Evolutionary conservation across 192 early-diverging fungal genomes (phyloP), one percentile per base, ranked within the genome.

Genomic region (Pilaira anomala): DNA sequence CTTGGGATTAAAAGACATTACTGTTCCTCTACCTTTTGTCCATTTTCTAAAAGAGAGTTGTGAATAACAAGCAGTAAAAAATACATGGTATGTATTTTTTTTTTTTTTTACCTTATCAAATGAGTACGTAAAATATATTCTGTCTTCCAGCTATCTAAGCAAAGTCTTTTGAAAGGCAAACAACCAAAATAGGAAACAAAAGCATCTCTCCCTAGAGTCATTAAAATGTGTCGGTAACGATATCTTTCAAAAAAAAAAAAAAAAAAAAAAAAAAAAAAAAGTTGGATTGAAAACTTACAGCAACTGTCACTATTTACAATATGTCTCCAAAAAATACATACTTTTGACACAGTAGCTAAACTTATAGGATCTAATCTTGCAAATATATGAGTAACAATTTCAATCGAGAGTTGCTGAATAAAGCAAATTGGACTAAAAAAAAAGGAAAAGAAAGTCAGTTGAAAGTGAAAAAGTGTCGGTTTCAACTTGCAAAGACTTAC

Each of bases 1-100:
- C 28, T 80, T 74, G 19, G 88, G 84, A 62, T 86, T 72, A 49
- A 87, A 82, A 52, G 65, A 28, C 28, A 78, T 40, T 42, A 69
- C 66, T 4, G 71, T 67, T n/a, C 80, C 76, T 49, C 78, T 66
- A 14, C 78, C 78, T 44, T 74, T 77, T 42, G 76, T 74, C 80
- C 80, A 83, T 36, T 69, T 78, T 44, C 76, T 77, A 62, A 1
- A 6, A 36, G 21, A 21, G 29, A 26, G 42, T 29, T 8, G 18
- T 13, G n/a, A n/a, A n/a, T n/a, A n/a, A n/a, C n/a, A n/a, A n/a
- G n/a, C n/a, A n/a, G n/a, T n/a, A n/a, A n/a, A n/a, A n/a, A n/a
- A n/a, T n/a, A n/a, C n/a, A n/a, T n/a, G n/a, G n/a, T n/a, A n/a
- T n/a, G n/a, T n/a, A n/a, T n/a, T n/a, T n/a, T n/a, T n/a, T n/a